A percentile compares a stretch with the other conserved stretches of the same genome.
Conservation (phyloP, 345 rosid species). For the Viola odorata region DNA sequence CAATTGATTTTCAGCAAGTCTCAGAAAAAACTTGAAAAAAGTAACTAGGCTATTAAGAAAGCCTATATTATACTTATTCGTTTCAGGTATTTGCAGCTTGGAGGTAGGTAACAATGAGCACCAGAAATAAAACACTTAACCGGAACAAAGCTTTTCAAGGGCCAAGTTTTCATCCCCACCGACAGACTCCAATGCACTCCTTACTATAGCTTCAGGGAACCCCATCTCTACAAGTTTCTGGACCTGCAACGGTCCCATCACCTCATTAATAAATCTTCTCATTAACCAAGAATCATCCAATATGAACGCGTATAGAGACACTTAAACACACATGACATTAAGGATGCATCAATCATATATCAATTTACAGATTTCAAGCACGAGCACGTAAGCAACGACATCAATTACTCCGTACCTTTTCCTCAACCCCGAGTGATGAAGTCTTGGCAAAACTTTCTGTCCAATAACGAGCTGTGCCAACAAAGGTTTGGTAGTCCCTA, state of each 20-base stretch:
- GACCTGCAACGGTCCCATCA: conserved; percentile 42
- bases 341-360: no score
- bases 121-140: conserved; percentile 7
- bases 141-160: conserved; percentile 83
- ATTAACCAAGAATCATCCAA: background rate
- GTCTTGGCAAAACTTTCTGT: conserved; percentile 88
- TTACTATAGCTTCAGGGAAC: conserved; percentile 65
- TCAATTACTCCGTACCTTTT: conserved; percentile 46
- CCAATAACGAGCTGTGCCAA: conserved; percentile 95
- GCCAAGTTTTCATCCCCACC: conserved; percentile 98
- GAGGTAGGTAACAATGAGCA: background rate
- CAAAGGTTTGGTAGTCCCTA: conserved; percentile 76
- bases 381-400: background rate
- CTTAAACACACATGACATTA: background rate
- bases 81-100: no score
- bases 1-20: no score
- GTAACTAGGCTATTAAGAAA: no score
- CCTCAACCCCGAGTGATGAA: conserved; percentile 70
- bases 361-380: background rate
- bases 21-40: no score
- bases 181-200: conserved; percentile 69
- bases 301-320: background rate
- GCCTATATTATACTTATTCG: no score
- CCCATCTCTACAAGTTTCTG: conserved; percentile 95
- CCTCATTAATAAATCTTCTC: conserved; percentile 5